Percentiles rank a stretch among this genome's conserved stretches.
Evolutionary conservation across 1,284 basidiomycete species (phyloP).

Genomic region (Vanrija pseudolonga): DNA sequence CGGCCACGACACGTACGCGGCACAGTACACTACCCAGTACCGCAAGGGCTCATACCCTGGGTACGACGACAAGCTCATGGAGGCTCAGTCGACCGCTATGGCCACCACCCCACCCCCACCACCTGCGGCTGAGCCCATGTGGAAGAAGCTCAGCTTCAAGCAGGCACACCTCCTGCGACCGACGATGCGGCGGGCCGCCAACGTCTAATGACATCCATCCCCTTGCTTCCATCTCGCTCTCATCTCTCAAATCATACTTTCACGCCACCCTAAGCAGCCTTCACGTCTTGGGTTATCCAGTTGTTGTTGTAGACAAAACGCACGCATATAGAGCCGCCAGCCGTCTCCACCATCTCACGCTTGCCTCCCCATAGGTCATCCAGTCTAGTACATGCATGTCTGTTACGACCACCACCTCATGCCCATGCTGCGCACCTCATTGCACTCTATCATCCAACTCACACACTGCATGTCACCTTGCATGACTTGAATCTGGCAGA

Average conservation of each 20-base stretch:
- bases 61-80: background rate
- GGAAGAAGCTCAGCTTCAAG: slow-evolving; percentile 14
- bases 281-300: too few species aligned
- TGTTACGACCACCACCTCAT: too few species aligned
- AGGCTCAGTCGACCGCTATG: background rate
- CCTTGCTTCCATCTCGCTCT: background rate
- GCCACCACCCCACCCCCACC: background rate
- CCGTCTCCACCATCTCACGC: too few species aligned
- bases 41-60: background rate
- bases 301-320: background rate
- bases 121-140: background rate
- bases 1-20: background rate
- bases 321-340: too few species aligned
- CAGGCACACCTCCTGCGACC: slow-evolving; percentile 7
- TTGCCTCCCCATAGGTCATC: too few species aligned
- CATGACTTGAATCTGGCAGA: too few species aligned
- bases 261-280: background rate
- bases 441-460: too few species aligned
- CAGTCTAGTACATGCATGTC: too few species aligned
- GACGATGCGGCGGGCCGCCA: background rate
- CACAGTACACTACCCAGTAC: background rate
- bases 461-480: too few species aligned
- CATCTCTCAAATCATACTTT: background rate
- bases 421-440: too few species aligned
- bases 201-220: too few species aligned